Evolutionary conservation across 1,284 basidiomycete genomes (phyloP), one percentile per base, ranked within the genome.

Genomic region (Porodaedalea pini): DNA sequence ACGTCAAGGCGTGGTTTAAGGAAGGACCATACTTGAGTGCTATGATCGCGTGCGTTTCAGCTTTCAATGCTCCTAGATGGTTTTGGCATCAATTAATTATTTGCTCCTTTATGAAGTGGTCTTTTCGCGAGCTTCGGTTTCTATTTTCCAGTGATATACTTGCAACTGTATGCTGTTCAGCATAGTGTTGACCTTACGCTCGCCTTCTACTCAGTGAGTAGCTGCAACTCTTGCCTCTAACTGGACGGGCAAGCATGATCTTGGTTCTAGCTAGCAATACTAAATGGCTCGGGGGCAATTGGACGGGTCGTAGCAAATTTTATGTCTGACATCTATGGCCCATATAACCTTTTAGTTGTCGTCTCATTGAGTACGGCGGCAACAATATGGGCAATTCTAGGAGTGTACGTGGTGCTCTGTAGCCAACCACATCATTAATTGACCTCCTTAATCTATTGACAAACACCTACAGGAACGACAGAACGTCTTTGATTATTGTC

Each of bases 71-170:
- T 4, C 6, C 23, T 17, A n/a, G 23, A 5, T 47, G 44, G 15
- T 25, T 19, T 3, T 25, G 21, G 15, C 17, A 47, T 27, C 10
- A 7, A 25, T 40, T 34, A 29, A n/a, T n/a, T n/a, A n/a, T n/a
- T 50, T 41, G 5, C 25, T 48, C 17, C 5, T 44, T 27, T 37
- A 27, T 25, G 10, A 11, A 51, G 49, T 4, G 36, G 31, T 19
- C 29, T 39, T 8, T 51, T 51, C 29, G 29, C 36, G 4, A 39
- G 29, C 31, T 27, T 51, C 23, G 51, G 50, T 10, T 23, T 57
- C 76, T 78, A 72, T 60, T 75, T 75, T 59, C 75, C 77, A 0
- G 69, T 75, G 25, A 78, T 75, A 64, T 79, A 76, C 62, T 58
- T 78, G 2, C 77, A 78, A 57, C 62, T 78, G 3, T 71, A 75